Percentiles rank a stretch among this genome's conserved stretches.
phyloP scores from a whole-genome alignment of 2,329 filamentous ascomycete genomes.

The Penicillium sp. region DNA sequence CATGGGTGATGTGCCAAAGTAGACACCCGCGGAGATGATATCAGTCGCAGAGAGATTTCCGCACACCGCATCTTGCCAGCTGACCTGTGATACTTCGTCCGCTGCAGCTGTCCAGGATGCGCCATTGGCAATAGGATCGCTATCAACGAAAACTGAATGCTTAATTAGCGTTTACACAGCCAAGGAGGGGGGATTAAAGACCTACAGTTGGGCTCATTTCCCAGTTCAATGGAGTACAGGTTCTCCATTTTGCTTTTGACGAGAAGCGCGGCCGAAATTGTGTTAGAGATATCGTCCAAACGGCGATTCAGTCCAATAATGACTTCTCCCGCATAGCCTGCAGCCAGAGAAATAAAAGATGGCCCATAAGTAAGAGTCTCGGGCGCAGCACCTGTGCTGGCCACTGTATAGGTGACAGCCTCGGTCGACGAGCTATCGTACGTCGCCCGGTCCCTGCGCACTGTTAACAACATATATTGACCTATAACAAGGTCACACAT shows the following conservation, averaged over 20 bases:
- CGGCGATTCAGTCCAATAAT: slow-evolving; percentile 55
- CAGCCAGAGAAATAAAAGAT: slow-evolving; percentile 52
- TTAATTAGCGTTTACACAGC: not conserved
- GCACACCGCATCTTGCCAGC: slow-evolving; percentile 35
- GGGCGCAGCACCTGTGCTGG: slow-evolving; percentile 49
- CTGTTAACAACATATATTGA: not conserved
- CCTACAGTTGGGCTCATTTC: slow-evolving; percentile 58
- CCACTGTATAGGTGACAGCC: slow-evolving; percentile 54
- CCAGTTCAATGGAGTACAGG: slow-evolving; percentile 55
- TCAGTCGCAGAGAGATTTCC: slow-evolving; percentile 27
- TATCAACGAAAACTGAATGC: slow-evolving; percentile 21
- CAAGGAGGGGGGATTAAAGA: not conserved
- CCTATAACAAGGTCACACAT: slow-evolving; percentile 3
- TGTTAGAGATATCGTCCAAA: slow-evolving; percentile 54
- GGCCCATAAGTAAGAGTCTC: slow-evolving; percentile 52
- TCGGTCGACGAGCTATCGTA: slow-evolving; percentile 48
- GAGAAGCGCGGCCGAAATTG: slow-evolving; percentile 50
- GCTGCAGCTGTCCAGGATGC: slow-evolving; percentile 31
- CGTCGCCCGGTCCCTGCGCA: slow-evolving; percentile 49
- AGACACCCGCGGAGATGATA: slow-evolving; percentile 38
- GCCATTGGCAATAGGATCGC: slow-evolving; percentile 28
- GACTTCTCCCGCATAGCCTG: slow-evolving; percentile 50
- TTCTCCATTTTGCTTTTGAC: slow-evolving; percentile 49
- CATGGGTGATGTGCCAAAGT: slow-evolving; percentile 35
- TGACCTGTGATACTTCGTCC: slow-evolving; percentile 33